A percentile compares a stretch with the other conserved stretches of the same genome.
Conservation (phyloP, 257 asterid species). For the Nicotiana sylvestris region DNA sequence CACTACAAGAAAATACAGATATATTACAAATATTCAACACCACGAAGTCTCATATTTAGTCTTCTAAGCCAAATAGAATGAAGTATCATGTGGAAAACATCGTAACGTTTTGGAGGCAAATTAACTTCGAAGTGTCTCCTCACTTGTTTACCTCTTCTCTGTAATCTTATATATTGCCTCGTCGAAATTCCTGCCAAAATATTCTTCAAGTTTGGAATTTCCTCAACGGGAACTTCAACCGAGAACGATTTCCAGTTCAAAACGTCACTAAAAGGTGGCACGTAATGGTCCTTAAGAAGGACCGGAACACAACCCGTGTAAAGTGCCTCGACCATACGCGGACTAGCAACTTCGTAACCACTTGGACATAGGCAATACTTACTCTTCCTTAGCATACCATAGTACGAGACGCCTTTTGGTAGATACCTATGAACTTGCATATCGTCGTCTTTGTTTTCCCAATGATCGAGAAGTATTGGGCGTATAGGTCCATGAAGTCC, state of each 20-base stretch:
- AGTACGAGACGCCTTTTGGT: constrained; percentile 55
- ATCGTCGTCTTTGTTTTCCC: constrained; percentile 77
- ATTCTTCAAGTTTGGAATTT: constrained; percentile 53
- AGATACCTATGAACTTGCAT: constrained; percentile 59
- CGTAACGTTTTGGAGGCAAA: constrained; percentile 59
- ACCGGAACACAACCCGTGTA: constrained; percentile 78
- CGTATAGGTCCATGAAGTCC: constrained; percentile 84
- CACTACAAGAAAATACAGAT: neutral
- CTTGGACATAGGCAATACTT: constrained; percentile 78
- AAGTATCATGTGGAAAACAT: constrained; percentile 81
- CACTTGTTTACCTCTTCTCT: constrained; percentile 53
- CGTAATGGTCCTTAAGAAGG: constrained; percentile 52
- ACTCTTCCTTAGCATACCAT: constrained; percentile 59
- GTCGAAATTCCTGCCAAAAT: constrained; percentile 58
- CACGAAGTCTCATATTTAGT: constrained; percentile 45
- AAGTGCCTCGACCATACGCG: constrained; percentile 74
- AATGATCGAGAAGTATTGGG: constrained; percentile 62
- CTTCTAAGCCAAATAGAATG: constrained; percentile 91
- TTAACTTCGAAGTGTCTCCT: constrained; percentile 77
- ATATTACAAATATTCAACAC: constrained; percentile 30
- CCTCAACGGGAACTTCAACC: constrained; percentile 40
- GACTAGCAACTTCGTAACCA: constrained; percentile 82
- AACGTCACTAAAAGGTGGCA: constrained; percentile 72
- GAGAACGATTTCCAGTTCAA: constrained; percentile 68
- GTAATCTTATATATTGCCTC: constrained; percentile 65